Conservation (phyloP, 108 stramenopile species). For the Cyclotella choctawhatcheeana region DNA sequence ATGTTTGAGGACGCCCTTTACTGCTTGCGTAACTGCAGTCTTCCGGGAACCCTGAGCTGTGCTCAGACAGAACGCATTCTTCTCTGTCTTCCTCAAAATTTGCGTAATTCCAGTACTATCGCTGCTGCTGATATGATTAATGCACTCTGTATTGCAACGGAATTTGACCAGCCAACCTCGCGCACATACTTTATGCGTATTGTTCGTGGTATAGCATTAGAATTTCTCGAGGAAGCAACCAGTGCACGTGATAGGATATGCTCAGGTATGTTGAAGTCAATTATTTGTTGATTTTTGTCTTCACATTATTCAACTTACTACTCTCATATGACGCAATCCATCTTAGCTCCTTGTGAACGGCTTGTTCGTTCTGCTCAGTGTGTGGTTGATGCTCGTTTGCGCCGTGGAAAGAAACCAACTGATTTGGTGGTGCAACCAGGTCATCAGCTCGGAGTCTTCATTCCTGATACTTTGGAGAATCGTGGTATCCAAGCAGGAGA, state of each 20-base stretch:
- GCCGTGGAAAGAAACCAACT: conserved; percentile 83
- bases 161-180: conserved; percentile 82
- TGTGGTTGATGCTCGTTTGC: conserved; percentile 84
- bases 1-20: conserved; percentile 93
- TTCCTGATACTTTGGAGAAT: conserved; percentile 88
- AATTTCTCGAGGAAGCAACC: conserved; percentile 92
- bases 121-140: conserved; percentile 93
- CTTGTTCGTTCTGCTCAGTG: conserved; percentile 85
- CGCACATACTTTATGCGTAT: conserved; percentile 91
- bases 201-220: conserved; percentile 87
- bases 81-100: conserved; percentile 85
- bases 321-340: background rate
- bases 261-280: conserved; percentile 36
- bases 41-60: conserved; percentile 75
- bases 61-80: conserved; percentile 83
- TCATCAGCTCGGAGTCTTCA: conserved; percentile 89
- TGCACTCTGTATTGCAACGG: conserved; percentile 90
- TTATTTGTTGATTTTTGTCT: background rate
- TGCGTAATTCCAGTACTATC: conserved; percentile 82
- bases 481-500: conserved; percentile 92
- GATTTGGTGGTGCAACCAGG: conserved; percentile 87
- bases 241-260: conserved; percentile 91
- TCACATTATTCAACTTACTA: background rate
- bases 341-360: conserved; percentile 80
- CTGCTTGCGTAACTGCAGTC: conserved; percentile 83